phyloP scores from a whole-genome alignment of 192 early-diverging fungal species.

The Backusella mclennaniae region DNA sequence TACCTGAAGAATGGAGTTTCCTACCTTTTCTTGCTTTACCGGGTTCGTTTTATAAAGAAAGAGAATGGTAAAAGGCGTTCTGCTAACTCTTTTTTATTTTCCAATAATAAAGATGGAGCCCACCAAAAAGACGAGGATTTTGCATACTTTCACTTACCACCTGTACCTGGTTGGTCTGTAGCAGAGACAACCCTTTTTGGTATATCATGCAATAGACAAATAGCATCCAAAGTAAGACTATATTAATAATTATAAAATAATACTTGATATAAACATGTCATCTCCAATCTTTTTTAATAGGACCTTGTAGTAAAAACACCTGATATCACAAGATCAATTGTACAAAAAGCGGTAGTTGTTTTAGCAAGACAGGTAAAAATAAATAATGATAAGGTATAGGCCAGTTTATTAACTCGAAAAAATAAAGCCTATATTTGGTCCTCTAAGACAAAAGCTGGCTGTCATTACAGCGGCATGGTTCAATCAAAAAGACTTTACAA shows the following conservation, averaged over 20 bases:
- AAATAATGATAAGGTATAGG: background rate
- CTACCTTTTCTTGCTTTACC: conserved; percentile 79
- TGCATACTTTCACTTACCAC: conserved; percentile 82
- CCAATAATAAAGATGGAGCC: conserved; percentile 55
- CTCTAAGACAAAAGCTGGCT: conserved; percentile 68
- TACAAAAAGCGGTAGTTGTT: conserved; percentile 82
- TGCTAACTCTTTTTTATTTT: conserved; percentile 11
- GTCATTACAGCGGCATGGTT: conserved; percentile 81
- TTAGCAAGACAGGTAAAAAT: conserved; percentile 56
- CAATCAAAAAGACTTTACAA: conserved; percentile 74
- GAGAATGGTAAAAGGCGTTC: background rate
- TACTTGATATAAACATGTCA: background rate
- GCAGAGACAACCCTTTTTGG: conserved; percentile 72
- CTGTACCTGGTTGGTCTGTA: conserved; percentile 58
- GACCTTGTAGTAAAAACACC: conserved; percentile 67
- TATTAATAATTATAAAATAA: background rate
- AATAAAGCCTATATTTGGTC: conserved; percentile 62
- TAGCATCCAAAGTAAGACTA: conserved; percentile 55
- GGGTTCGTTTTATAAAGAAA: conserved; percentile 32
- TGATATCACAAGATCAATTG: conserved; percentile 76
- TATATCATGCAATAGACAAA: conserved; percentile 82
- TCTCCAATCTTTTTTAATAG: conserved; percentile 24
- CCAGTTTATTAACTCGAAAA: background rate
- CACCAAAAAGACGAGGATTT: conserved; percentile 82
- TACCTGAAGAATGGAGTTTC: conserved; percentile 83